Conservation (phyloP, 345 rosid genomes). For the Melaleuca alternifolia region DNA sequence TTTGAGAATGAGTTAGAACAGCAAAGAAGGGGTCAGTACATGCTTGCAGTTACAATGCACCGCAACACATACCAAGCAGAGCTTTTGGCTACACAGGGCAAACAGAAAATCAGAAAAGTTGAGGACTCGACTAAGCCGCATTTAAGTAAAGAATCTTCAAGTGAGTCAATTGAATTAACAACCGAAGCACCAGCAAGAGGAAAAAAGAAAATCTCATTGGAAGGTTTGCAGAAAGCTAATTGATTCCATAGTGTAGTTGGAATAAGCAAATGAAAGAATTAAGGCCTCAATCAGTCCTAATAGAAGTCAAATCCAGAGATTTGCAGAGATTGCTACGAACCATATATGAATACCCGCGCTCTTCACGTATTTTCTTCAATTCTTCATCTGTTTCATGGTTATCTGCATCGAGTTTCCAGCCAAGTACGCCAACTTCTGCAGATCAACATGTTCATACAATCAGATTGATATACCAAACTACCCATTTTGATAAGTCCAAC, state of each 20-base stretch:
- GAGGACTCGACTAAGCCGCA: too few species aligned
- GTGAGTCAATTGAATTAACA: too few species aligned
- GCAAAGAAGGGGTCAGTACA: not conserved
- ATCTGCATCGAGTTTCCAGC: conserved; percentile 91
- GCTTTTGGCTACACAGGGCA: not conserved
- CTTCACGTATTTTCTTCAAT: conserved; percentile 73
- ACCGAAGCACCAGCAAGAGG: too few species aligned
- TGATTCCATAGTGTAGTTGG: too few species aligned
- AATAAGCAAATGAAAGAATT: not conserved
- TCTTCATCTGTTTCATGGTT: conserved; percentile 73
- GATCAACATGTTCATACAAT: not conserved
- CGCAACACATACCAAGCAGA: not conserved
- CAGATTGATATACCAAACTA: fast-evolving
- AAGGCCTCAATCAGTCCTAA: not conserved
- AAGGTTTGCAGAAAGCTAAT: too few species aligned
- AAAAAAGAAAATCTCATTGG: too few species aligned
- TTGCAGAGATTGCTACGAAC: conserved; percentile 12
- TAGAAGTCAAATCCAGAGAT: not conserved
- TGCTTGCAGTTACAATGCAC: not conserved
- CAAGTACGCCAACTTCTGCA: conserved; percentile 81
- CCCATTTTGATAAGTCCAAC: not conserved
- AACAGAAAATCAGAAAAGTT: not conserved
- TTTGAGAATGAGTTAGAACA: not conserved
- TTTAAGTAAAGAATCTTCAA: too few species aligned
- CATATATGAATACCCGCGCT: conserved; percentile 87